phyloP scores from a whole-genome alignment of 2,329 filamentous ascomycete species.

The Claviceps humidiphila region DNA sequence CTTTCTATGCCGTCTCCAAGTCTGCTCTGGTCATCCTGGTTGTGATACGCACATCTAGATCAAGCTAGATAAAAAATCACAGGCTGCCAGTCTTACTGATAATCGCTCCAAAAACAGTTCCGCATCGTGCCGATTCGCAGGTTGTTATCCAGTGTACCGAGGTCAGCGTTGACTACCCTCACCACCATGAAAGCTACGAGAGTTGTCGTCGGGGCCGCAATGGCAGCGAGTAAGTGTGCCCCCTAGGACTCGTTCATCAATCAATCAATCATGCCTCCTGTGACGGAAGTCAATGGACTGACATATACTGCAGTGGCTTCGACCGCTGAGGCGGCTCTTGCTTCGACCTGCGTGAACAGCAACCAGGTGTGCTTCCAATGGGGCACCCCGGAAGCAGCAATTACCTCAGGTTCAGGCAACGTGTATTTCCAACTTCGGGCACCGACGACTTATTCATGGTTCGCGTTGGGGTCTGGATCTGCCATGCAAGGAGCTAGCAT shows the following conservation, averaged over 20 bases:
- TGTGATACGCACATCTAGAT: too few relatives aligned
- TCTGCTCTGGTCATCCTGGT: too few relatives aligned
- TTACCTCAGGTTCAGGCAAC: slow-evolving; percentile 35
- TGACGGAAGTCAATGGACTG: neutral
- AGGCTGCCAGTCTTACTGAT: too few relatives aligned
- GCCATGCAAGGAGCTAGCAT: slow-evolving; percentile 45
- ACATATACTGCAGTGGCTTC: neutral
- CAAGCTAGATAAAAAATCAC: too few relatives aligned
- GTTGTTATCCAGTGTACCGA: neutral
- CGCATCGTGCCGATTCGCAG: neutral
- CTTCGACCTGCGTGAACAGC: neutral
- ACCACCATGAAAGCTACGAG: neutral
- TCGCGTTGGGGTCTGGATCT: slow-evolving; percentile 43
- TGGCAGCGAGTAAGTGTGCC: neutral
- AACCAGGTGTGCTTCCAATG: slow-evolving; percentile 37
- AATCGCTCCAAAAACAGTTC: neutral
- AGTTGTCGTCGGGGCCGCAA: neutral
- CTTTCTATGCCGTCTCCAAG: too few relatives aligned
- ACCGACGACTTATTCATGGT: slow-evolving; percentile 40
- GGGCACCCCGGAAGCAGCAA: slow-evolving; percentile 38
- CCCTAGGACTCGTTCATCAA: neutral
- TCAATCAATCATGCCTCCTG: neutral
- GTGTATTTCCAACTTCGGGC: slow-evolving; percentile 44
- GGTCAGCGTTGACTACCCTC: neutral
- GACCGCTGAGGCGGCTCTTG: neutral